Evolutionary conservation across 2,329 filamentous ascomycete genomes (phyloP), one percentile per base, ranked within the genome.

Genomic region (Penicillium italicum): DNA sequence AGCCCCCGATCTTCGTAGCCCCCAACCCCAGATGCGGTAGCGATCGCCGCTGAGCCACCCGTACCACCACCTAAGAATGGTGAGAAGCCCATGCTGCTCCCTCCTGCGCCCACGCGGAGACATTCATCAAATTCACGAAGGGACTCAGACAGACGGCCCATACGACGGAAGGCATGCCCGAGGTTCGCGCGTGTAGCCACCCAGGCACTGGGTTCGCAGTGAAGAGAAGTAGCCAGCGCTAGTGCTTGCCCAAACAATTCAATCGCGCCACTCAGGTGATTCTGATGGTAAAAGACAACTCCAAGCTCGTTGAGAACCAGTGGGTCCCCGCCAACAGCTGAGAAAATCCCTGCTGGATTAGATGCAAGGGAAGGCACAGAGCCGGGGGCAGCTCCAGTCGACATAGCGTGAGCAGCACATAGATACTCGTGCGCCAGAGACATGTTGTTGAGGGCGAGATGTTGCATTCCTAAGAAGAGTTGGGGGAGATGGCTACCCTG

Each of bases 391-490:
- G 72, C 69, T 1, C 76, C 75, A 5, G 76, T 77, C 12, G 76
- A 78, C 76, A 78, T 78, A 6, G 84, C 81, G 71, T 94, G 95
- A 0, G 94, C 92, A 3, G 91, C 91, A 66, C 90, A 91, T 42
- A 97, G 83, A 71, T 97, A 99, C 72, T 99, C 94, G 62, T 95
- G 89, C 0, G 95, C 94, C 16, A 97, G 82, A 0, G 86, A 87
- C 84, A 97, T 90, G 67, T 99, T 97, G 74, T 96, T 96, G 57
- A 99, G 82, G 18, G 93, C 91, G 45, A 97, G 87, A 74, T 99
- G 95, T 72, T 99, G 95, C 94, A 99, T 99, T 7, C 95, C 94
- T 26, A 99, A 78, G 72, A 97, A 99, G 3, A 99, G 84, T 68
- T 96, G 93, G 0, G 94, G 94, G 1, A 99, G 81, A 72, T 99